A percentile compares a stretch with the other conserved stretches of the same genome.
Evolutionary conservation across 768 basidiomycete species (phyloP).

Genomic region (Coprinopsis marcescibilis): DNA sequence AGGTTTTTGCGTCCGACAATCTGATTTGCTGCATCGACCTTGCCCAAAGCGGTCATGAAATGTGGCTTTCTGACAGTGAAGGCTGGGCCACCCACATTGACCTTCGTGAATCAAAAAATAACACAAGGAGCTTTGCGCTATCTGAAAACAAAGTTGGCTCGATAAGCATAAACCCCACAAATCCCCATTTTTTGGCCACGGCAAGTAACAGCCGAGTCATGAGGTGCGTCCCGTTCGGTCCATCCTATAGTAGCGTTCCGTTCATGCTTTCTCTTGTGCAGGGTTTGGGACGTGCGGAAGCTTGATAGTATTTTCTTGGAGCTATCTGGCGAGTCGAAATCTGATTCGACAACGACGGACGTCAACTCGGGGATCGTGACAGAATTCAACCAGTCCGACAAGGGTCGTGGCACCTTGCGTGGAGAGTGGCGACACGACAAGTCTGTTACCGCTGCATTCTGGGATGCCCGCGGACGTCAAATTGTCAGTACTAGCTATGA

Average conservation of each 20-base stretch:
- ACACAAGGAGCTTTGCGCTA: conserved; percentile 55
- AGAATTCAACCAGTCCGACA: conserved; percentile 43
- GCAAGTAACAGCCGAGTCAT: conserved; percentile 69
- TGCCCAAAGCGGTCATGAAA: conserved; percentile 60
- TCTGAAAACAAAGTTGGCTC: conserved; percentile 74
- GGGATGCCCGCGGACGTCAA: conserved; percentile 75
- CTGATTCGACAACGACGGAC: conserved; percentile 25
- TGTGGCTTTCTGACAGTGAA: conserved; percentile 76
- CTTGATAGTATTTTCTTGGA: conserved; percentile 38
- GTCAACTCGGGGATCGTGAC: conserved; percentile 40
- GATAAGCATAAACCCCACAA: conserved; percentile 71
- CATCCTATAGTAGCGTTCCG: not conserved
- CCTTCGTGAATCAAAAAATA: conserved; percentile 55
- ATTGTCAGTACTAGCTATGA: conserved; percentile 87
- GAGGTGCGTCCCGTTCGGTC: conserved; percentile 47
- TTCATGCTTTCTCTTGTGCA: conserved; percentile 21
- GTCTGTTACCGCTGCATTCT: conserved; percentile 78
- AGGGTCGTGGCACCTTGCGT: conserved; percentile 51
- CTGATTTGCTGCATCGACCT: conserved; percentile 72
- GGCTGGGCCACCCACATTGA: conserved; percentile 77
- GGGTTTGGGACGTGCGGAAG: conserved; percentile 79
- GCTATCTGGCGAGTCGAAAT: conserved; percentile 23
- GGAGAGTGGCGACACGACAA: conserved; percentile 67
- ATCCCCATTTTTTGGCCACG: conserved; percentile 61
- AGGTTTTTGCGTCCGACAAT: conserved; percentile 61